phyloP scores from a whole-genome alignment of 2,329 filamentous ascomycete genomes.

The Ophiostoma pallidulum region DNA sequence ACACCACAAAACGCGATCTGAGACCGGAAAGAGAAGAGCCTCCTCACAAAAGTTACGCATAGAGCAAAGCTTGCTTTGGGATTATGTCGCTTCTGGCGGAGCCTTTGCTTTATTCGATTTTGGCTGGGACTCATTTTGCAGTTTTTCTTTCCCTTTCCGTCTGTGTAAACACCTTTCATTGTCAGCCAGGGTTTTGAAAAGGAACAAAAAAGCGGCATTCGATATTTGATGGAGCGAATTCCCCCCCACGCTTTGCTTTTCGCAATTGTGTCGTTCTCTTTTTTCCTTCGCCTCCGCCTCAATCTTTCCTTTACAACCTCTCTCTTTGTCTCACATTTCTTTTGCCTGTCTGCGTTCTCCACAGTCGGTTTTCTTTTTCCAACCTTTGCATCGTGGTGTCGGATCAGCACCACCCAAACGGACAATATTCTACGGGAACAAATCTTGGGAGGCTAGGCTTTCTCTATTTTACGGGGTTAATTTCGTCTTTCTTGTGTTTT shows the following conservation, averaged over 20 bases:
- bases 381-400: slow-evolving; percentile 10
- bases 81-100: background rate
- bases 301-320: background rate
- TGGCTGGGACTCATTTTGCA: background rate
- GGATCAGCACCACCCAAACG: slow-evolving; percentile 9
- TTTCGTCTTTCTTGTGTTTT: background rate
- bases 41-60: slow-evolving; percentile 1
- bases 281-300: background rate
- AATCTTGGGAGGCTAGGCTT: slow-evolving; percentile 6
- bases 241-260: slow-evolving; percentile 1
- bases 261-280: background rate
- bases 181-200: slow-evolving; percentile 8
- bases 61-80: background rate
- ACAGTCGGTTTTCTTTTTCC: too few species aligned
- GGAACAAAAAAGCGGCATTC: slow-evolving; percentile 7
- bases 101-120: slow-evolving; percentile 16
- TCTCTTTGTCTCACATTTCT: background rate
- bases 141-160: slow-evolving; percentile 14
- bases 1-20: background rate
- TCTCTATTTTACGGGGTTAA: slow-evolving; percentile 4
- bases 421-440: slow-evolving; percentile 6
- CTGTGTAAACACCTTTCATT: slow-evolving; percentile 5
- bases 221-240: slow-evolving; percentile 11
- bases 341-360: background rate
- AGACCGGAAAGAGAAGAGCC: background rate